Conservation (phyloP, 257 asterid genomes). For the Solanum virginianum region DNA sequence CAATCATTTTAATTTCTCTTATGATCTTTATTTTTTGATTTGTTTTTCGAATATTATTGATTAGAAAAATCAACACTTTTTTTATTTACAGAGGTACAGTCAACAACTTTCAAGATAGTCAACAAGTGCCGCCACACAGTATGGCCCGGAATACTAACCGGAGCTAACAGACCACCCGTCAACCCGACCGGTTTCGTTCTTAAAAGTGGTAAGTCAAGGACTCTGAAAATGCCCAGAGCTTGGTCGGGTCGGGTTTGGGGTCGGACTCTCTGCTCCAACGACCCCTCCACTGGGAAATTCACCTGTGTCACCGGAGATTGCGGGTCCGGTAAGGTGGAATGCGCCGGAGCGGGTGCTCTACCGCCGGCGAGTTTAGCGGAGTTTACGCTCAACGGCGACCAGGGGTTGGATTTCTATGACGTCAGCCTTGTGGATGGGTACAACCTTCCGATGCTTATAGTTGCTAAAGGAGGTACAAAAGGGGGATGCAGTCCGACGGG, state of each 20-base stretch:
- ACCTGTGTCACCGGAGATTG: conserved; percentile 81
- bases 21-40: not conserved
- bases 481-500: conserved; percentile 84
- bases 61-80: not conserved
- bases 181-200: conserved; percentile 69
- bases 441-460: conserved; percentile 79
- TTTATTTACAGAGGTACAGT: conserved; percentile 27
- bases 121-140: conserved; percentile 77
- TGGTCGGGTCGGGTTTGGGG: conserved; percentile 98
- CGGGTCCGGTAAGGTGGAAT: conserved; percentile 69
- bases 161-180: conserved; percentile 56
- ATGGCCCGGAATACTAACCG: conserved; percentile 93
- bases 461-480: conserved; percentile 57
- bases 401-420: conserved; percentile 82
- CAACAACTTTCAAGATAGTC: conserved; percentile 75
- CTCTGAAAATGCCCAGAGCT: conserved; percentile 49
- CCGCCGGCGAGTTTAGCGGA: conserved; percentile 98
- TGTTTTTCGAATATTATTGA: too few relatives aligned
- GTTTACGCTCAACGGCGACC: conserved; percentile 82
- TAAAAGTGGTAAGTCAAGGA: conserved; percentile 49
- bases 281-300: conserved; percentile 22
- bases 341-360: conserved; percentile 74
- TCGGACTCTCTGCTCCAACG: conserved; percentile 61
- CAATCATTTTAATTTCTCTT: not conserved
- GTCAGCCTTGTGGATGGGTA: conserved; percentile 92